Conservation (phyloP, 108 stramenopile species). For the Stephanodiscus triporus region DNA sequence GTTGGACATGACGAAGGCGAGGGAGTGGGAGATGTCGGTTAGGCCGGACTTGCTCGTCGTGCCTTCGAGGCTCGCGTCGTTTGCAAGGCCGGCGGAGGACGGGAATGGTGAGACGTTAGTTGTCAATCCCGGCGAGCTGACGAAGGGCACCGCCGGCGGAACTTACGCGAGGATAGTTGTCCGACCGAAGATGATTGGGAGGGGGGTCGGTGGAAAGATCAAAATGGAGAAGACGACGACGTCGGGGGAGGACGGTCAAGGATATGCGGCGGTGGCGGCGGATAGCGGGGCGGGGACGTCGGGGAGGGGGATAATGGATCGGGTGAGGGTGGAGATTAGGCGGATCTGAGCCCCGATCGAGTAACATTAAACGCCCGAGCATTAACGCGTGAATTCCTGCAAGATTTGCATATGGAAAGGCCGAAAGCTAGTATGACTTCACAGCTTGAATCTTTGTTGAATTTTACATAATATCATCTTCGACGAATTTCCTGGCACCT, state of each 20-base stretch:
- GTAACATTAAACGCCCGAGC: no score
- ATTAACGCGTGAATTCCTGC: no score
- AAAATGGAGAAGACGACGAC: no score
- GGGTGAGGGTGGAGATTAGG: constrained; percentile 77
- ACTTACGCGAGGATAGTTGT: constrained; percentile 88
- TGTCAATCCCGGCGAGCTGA: constrained; percentile 89
- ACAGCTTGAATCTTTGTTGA: no score
- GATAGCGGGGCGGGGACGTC: constrained; percentile 31
- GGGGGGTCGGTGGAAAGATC: no score
- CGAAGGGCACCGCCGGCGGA: constrained; percentile 88
- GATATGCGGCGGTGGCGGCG: constrained; percentile 26
- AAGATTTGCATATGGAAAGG: no score
- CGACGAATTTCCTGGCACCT: no score
- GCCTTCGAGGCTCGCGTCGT: constrained; percentile 89
- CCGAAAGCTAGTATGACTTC: no score
- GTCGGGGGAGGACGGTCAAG: constrained; percentile 38
- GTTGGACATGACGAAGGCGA: constrained; percentile 81
- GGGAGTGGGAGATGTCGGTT: constrained; percentile 79
- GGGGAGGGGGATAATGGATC: constrained; percentile 55
- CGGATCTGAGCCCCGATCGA: constrained; percentile 58
- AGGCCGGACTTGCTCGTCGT: constrained; percentile 92
- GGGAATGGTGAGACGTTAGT: constrained; percentile 53
- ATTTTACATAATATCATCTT: no score
- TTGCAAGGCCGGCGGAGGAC: constrained; percentile 70
- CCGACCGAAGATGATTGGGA: constrained; percentile 70